These are phyloP conservation scores for Trypanosoma boissoni DNA, from an alignment of 208 protist species.

Conservation along the genomic window DNA sequence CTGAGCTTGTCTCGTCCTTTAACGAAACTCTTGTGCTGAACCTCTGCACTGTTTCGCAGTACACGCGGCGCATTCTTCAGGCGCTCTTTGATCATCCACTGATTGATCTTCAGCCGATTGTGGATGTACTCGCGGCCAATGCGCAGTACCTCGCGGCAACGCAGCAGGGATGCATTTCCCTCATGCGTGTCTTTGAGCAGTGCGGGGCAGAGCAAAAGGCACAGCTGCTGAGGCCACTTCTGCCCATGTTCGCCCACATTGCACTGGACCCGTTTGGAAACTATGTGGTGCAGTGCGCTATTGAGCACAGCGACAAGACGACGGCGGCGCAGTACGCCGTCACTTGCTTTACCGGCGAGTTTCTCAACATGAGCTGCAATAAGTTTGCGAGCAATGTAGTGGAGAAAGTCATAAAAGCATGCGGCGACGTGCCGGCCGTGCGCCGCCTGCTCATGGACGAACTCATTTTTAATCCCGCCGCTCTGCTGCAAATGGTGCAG, in stretches of 20 bases:
- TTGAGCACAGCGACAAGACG: conserved; percentile 65
- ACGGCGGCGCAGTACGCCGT: conserved; percentile 62
- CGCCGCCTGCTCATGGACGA: conserved; percentile 71
- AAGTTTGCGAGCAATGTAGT: conserved; percentile 88
- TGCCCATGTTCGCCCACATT: conserved; percentile 65
- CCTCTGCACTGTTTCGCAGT: conserved; percentile 75
- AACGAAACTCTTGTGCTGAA: conserved; percentile 73
- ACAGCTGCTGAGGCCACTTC: conserved; percentile 48
- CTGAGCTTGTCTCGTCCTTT: conserved; percentile 48
- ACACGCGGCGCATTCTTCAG: conserved; percentile 75
- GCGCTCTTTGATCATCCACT: conserved; percentile 62
- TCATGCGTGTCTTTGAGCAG: conserved; percentile 82
- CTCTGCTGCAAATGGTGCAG: conserved; percentile 66
- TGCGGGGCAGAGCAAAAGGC: conserved; percentile 55
- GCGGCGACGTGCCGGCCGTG: conserved; percentile 58
- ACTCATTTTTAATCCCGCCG: conserved; percentile 78
- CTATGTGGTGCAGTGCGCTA: conserved; percentile 88
- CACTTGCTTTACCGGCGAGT: conserved; percentile 45
- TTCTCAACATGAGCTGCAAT: conserved; percentile 75
- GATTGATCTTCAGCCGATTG: conserved; percentile 57
- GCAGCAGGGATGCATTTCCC: conserved; percentile 85
- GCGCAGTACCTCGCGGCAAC: conserved; percentile 76
- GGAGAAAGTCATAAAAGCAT: conserved; percentile 70
- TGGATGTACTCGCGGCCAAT: conserved; percentile 62
- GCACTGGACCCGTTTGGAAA: conserved; percentile 84